These are phyloP conservation scores for Geotrichum candidum DNA, from an alignment of 1,139 yeast species.

Conservation along the genomic window DNA sequence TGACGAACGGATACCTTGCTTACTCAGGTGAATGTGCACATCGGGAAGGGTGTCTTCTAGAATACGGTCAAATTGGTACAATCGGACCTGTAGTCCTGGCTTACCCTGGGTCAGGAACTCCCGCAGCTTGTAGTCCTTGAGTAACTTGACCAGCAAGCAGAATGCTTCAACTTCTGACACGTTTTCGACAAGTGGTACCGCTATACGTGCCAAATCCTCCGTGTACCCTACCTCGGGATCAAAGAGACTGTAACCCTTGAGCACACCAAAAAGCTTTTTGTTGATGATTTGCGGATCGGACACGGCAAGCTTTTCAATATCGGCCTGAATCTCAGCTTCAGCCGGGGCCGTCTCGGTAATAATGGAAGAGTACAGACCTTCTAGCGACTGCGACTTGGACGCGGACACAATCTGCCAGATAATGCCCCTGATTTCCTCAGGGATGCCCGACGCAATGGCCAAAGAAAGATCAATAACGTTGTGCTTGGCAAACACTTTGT, in stretches of 20 bases:
- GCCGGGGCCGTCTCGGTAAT: conserved; percentile 54
- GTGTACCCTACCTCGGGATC: conserved; percentile 96
- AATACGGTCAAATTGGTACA: conserved; percentile 85
- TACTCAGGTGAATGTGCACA: conserved; percentile 65
- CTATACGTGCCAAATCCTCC: conserved; percentile 92
- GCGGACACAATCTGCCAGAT: conserved; percentile 90
- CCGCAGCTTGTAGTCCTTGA: conserved; percentile 78
- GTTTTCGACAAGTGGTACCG: conserved; percentile 77
- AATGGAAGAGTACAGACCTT: conserved; percentile 57
- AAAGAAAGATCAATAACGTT: conserved; percentile 55
- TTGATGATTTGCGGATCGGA: conserved; percentile 44
- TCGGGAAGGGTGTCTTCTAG: conserved; percentile 64
- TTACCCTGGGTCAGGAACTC: conserved; percentile 77
- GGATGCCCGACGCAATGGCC: conserved; percentile 71
- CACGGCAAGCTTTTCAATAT: conserved; percentile 68
- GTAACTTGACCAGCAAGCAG: conserved; percentile 68
- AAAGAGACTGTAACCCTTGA: conserved; percentile 77
- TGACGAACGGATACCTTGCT: conserved; percentile 81
- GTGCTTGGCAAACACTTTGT: conserved; percentile 55
- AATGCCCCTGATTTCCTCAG: conserved; percentile 77
- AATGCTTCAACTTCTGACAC: conserved; percentile 81
- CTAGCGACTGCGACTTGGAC: conserved; percentile 66
- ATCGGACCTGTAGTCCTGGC: conserved; percentile 82
- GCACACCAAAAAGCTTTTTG: conserved; percentile 62
- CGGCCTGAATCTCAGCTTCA: conserved; percentile 74